A percentile compares a stretch with the other conserved stretches of the same genome.
These are phyloP conservation scores for Aspergillus pseudotamarii DNA, from an alignment of 2,329 filamentous ascomycete species.

Conservation along the genomic window DNA sequence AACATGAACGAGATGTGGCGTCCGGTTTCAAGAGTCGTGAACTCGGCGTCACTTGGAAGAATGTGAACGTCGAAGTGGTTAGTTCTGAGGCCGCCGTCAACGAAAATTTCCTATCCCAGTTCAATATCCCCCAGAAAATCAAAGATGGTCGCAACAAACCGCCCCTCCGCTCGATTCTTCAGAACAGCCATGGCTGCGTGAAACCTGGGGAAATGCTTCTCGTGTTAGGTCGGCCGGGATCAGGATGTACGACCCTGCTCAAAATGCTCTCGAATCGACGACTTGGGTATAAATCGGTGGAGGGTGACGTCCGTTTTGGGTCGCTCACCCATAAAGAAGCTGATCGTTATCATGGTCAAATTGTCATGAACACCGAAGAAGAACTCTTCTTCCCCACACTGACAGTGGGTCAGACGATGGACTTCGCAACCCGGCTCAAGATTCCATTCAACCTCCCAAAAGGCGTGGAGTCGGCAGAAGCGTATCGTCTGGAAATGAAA, in stretches of 20 bases:
- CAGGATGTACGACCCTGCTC: conserved; percentile 71
- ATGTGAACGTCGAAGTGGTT: conserved; percentile 65
- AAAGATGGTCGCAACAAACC: conserved; percentile 58
- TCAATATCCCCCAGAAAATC: conserved; percentile 57
- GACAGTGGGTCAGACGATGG: conserved; percentile 53
- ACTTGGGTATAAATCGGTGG: conserved; percentile 59
- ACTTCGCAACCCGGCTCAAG: conserved; percentile 32
- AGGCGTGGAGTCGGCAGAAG: conserved; percentile 1
- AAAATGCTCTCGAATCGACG: conserved; percentile 70
- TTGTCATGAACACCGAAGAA: conserved; percentile 57
- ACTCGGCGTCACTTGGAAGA: conserved; percentile 67
- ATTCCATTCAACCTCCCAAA: conserved; percentile 3
- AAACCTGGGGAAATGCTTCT: conserved; percentile 74
- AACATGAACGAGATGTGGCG: conserved; percentile 47
- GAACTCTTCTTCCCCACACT: conserved; percentile 54
- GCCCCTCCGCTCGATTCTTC: conserved; percentile 65
- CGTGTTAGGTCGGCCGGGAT: conserved; percentile 68
- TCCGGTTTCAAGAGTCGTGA: conserved; percentile 53
- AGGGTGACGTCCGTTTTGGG: conserved; percentile 61
- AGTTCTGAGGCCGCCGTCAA: conserved; percentile 65
- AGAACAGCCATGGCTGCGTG: conserved; percentile 68
- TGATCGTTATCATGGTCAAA: conserved; percentile 56
- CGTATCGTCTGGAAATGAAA: conserved; percentile 5
- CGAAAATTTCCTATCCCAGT: conserved; percentile 65
- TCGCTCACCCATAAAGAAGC: conserved; percentile 44